Evolutionary conservation across 129 eudicot genomes (phyloP).

Genomic region (Escallonia rubra): DNA sequence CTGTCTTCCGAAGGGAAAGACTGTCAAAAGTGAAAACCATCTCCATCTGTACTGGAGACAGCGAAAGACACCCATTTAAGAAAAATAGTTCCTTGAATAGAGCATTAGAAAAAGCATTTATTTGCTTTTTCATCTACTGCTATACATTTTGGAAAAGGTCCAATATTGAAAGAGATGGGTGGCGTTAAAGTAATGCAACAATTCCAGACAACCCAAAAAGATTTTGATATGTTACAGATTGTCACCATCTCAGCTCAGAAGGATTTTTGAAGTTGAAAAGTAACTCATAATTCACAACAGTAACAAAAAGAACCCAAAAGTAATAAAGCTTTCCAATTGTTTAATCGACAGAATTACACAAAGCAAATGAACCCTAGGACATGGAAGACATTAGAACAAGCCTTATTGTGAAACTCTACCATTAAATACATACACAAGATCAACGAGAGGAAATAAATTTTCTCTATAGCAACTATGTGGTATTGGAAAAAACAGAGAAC

Average conservation of each 20-base stretch:
- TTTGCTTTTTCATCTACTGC: not conserved
- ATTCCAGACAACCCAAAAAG: slow-evolving; percentile 12
- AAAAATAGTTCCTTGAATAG: slow-evolving; percentile 26
- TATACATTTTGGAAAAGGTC: not conserved
- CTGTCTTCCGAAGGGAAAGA: slow-evolving; percentile 6
- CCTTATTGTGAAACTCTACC: slow-evolving; percentile 10
- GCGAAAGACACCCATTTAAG: slow-evolving; percentile 31
- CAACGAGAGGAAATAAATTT: slow-evolving; percentile 4
- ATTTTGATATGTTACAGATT: slow-evolving; percentile 14
- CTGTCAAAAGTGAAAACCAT: slow-evolving; percentile 42
- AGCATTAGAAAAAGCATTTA: slow-evolving; percentile 8
- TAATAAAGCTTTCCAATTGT: slow-evolving; percentile 13
- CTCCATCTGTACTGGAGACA: slow-evolving; percentile 30
- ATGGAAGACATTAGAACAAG: slow-evolving; percentile 5
- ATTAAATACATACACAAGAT: slow-evolving; percentile 20
- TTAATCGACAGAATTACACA: slow-evolving; percentile 12
- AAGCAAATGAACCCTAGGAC: slow-evolving; percentile 9
- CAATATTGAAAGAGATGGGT: slow-evolving; percentile 17
- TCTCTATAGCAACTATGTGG: slow-evolving; percentile 13
- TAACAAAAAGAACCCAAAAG: slow-evolving; percentile 5
- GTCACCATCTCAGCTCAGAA: slow-evolving; percentile 32
- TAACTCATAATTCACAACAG: not conserved
- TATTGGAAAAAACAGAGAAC: slow-evolving; percentile 12
- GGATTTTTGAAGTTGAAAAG: not conserved
- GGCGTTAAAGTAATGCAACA: slow-evolving; percentile 3